A percentile compares a stretch with the other conserved stretches of the same genome.
Evolutionary conservation across 2,329 filamentous ascomycete species (phyloP).

Genomic region (Venturia asperata): DNA sequence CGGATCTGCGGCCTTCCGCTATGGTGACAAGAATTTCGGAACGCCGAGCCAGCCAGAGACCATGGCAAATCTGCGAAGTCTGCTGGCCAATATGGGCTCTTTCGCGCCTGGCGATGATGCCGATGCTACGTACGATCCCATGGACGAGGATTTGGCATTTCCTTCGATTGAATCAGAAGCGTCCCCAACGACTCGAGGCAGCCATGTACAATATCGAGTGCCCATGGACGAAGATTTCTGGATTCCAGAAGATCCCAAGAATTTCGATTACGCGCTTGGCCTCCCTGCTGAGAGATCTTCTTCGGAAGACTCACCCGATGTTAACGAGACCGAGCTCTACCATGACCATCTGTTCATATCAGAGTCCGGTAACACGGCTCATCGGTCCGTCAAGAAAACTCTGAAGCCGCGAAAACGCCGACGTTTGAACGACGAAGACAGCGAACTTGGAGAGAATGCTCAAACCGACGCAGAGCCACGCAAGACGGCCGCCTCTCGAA

Average conservation of each 20-base stretch:
- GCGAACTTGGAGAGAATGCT: not conserved
- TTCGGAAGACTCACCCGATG: not conserved
- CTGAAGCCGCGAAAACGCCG: not conserved
- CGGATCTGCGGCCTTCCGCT: not conserved
- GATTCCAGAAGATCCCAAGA: not conserved
- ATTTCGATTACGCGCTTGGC: not conserved
- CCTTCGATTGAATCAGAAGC: not conserved
- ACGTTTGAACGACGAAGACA: not conserved
- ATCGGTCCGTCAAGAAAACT: not conserved
- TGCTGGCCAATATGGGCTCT: slow-evolving; percentile 9
- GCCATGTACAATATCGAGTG: not conserved
- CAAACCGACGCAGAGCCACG: not conserved
- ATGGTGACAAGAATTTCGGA: not conserved
- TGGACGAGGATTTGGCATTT: not conserved
- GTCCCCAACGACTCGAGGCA: not conserved
- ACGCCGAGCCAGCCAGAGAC: not conserved
- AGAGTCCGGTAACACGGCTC: not conserved
- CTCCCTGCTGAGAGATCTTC: not conserved
- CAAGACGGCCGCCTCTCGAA: not conserved
- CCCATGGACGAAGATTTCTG: slow-evolving; percentile 1
- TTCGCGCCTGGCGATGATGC: slow-evolving; percentile 1
- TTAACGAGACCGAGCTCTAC: not conserved
- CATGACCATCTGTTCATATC: not conserved
- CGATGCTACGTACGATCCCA: not conserved
- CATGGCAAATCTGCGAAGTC: slow-evolving; percentile 2